phyloP scores from a whole-genome alignment of 805 yeast species.

The Starmerella geochares region DNA sequence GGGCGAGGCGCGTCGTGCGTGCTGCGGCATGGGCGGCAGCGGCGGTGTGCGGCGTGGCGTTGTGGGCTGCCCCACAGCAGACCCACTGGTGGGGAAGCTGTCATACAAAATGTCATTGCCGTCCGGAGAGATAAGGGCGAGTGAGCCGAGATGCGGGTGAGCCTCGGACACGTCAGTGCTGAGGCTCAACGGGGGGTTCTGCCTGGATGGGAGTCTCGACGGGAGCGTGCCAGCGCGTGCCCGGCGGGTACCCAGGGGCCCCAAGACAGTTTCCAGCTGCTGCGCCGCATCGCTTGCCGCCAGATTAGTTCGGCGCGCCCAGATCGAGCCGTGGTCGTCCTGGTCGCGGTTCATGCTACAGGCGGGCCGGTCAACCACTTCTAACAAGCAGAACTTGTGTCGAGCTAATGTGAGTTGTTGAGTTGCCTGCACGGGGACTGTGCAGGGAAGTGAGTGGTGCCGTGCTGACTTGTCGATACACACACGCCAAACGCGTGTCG shows the following conservation, averaged over 20 bases:
- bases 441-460: slow-evolving; percentile 1
- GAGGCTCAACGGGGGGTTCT: background rate
- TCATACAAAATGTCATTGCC: slow-evolving; percentile 19
- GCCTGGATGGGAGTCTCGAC: slow-evolving; percentile 38
- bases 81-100: slow-evolving; percentile 26
- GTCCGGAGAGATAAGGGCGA: slow-evolving; percentile 31
- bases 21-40: slow-evolving; percentile 20
- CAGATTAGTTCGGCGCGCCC: slow-evolving; percentile 14
- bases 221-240: slow-evolving; percentile 76
- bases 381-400: background rate
- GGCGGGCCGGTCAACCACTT: background rate
- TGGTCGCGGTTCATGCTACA: slow-evolving; percentile 7
- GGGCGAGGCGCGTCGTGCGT: background rate
- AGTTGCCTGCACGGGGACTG: slow-evolving; percentile 1
- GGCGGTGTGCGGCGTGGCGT: slow-evolving; percentile 17
- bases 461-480: slow-evolving; percentile 4
- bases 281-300: slow-evolving; percentile 5
- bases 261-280: slow-evolving; percentile 6
- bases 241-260: slow-evolving; percentile 32
- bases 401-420: background rate
- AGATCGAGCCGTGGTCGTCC: slow-evolving; percentile 16
- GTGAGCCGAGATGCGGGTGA: slow-evolving; percentile 28
- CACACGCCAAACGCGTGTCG: slow-evolving; percentile 3
- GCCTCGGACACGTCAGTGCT: background rate
- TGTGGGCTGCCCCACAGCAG: slow-evolving; percentile 24